Percentiles rank a stretch among this genome's conserved stretches.
These are phyloP conservation scores for Phytophthora nicotianae DNA, from an alignment of 352 stramenopile species.

Conservation along the genomic window DNA sequence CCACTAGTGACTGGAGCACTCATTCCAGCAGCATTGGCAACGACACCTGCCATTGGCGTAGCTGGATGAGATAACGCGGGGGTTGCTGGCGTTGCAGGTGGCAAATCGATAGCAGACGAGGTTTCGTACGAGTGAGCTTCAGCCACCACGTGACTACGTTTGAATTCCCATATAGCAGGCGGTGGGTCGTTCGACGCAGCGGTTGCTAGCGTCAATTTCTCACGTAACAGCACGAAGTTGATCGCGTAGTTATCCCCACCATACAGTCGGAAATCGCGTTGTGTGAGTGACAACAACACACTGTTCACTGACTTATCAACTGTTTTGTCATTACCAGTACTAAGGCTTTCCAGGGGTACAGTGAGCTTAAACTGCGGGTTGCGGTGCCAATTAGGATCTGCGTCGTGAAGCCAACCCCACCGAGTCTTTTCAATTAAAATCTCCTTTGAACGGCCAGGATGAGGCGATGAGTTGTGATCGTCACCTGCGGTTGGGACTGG, in stretches of 20 bases:
- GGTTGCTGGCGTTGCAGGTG: slow-evolving; percentile 20
- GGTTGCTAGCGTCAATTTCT: slow-evolving; percentile 61
- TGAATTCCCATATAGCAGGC: slow-evolving; percentile 72
- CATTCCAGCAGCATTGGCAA: neutral
- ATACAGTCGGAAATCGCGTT: slow-evolving; percentile 84
- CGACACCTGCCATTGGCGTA: slow-evolving; percentile 16
- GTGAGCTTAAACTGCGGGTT: slow-evolving; percentile 91
- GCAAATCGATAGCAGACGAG: slow-evolving; percentile 18
- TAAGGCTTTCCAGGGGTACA: slow-evolving; percentile 26
- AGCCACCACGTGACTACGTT: slow-evolving; percentile 59
- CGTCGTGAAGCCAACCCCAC: slow-evolving; percentile 69
- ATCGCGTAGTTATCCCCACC: slow-evolving; percentile 86
- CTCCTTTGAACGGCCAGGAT: slow-evolving; percentile 32
- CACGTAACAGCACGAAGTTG: slow-evolving; percentile 85
- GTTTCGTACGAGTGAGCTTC: slow-evolving; percentile 71
- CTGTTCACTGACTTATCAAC: slow-evolving; percentile 27
- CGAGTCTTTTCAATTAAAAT: slow-evolving; percentile 60
- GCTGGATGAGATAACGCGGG: slow-evolving; percentile 32
- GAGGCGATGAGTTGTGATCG: slow-evolving; percentile 22
- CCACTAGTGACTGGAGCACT: neutral
- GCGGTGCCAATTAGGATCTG: slow-evolving; percentile 90
- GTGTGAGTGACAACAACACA: slow-evolving; percentile 80
- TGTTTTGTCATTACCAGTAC: slow-evolving; percentile 1
- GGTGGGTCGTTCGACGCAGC: slow-evolving; percentile 36
- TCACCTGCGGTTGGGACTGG: slow-evolving; percentile 5